These are phyloP conservation scores for Colletotrichum abscissum DNA, from an alignment of 2,329 filamentous ascomycete species.

Conservation along the genomic window DNA sequence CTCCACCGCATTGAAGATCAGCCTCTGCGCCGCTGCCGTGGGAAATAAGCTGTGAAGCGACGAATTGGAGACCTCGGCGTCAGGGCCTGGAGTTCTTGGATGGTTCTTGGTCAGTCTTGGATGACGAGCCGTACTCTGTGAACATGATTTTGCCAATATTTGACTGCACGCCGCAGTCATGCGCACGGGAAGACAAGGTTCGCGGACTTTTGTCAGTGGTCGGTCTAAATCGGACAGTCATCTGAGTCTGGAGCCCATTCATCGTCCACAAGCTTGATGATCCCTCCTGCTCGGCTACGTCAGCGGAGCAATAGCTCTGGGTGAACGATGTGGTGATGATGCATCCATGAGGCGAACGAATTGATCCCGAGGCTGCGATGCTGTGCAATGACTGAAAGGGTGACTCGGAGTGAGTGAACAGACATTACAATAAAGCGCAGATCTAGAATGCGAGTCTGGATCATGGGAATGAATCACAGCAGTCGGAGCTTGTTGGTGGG, in stretches of 20 bases:
- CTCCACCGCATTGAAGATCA: conserved; percentile 28
- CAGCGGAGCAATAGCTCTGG: background rate
- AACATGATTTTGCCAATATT: background rate
- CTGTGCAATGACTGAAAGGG: conserved; percentile 2
- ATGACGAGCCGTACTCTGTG: background rate
- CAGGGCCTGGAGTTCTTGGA: background rate
- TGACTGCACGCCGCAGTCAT: conserved; percentile 1
- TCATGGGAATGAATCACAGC: conserved; percentile 10
- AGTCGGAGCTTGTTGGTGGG: conserved; percentile 9
- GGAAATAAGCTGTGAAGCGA: conserved; percentile 32
- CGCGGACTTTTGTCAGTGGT: background rate
- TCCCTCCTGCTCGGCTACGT: conserved; percentile 8
- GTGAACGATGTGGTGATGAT: background rate
- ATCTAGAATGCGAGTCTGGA: conserved; percentile 4
- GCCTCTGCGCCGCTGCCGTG: conserved; percentile 19
- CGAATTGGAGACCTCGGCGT: conserved; percentile 4
- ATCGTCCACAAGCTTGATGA: conserved; percentile 10
- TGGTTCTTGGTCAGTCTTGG: background rate
- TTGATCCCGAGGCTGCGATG: conserved; percentile 4
- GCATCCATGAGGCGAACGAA: background rate
- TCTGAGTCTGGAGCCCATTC: background rate
- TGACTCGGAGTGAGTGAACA: background rate
- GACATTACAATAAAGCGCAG: background rate
- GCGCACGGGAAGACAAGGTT: conserved; percentile 1
- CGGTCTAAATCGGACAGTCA: conserved; percentile 8